phyloP scores from a whole-genome alignment of 192 early-diverging fungal species.

The Geosiphon pyriformis region DNA sequence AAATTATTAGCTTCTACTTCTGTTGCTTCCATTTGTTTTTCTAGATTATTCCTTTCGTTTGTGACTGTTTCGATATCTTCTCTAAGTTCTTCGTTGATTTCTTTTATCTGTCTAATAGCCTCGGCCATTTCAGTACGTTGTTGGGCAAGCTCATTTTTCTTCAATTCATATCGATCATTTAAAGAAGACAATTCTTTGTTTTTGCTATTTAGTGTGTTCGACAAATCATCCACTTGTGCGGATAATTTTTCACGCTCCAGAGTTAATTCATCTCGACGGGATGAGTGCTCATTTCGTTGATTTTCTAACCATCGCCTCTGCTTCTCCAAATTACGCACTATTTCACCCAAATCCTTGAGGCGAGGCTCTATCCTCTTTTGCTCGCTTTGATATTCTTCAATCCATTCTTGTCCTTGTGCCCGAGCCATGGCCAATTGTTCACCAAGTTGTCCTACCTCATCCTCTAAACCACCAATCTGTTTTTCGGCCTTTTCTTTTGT shows the following conservation, averaged over 20 bases:
- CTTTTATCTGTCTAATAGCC: not conserved
- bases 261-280: not conserved
- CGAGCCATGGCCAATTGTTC: constrained; percentile 6
- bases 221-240: not conserved
- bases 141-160: not conserved
- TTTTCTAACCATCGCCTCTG: not conserved
- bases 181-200: not conserved
- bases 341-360: not conserved
- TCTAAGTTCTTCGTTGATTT: not conserved
- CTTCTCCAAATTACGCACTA: not conserved
- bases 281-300: not conserved
- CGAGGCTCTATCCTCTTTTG: constrained; percentile 3
- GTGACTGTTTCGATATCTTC: not conserved
- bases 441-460: not conserved
- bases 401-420: not conserved
- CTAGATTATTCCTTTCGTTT: not conserved
- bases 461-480: not conserved
- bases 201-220: not conserved
- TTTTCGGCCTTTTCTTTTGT: not conserved
- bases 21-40: not conserved
- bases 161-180: not conserved
- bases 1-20: not conserved
- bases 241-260: not conserved
- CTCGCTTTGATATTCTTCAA: constrained; percentile 8
- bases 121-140: not conserved